Base-by-base conservation (phyloP, 129 eudicot genomes). In the Apium graveolens region DNA sequence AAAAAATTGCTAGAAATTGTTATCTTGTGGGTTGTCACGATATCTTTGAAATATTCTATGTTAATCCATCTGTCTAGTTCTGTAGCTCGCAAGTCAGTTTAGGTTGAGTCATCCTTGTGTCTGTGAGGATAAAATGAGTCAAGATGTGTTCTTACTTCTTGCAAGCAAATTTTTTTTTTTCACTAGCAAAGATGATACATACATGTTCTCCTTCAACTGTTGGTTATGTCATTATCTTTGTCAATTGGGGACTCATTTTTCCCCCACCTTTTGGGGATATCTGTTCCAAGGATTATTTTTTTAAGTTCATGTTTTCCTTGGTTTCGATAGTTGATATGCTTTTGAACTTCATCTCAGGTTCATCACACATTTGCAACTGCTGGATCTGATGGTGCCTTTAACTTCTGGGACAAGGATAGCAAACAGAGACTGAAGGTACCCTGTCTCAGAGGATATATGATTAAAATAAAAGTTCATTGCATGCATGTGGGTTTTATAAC, bases 321-420 rank as follows among this genome's bases (percentile, higher is more conserved):
- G 41, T 70, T 70, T 24, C 2, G 17, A 70, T 70, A 38, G 42
- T 24, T 70, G 74, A 70, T 70, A 21, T 70, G 16, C 75, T 70
- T 46, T 70, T 38, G 17, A 60, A 60, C 41, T 66, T 66, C 55
- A 5, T 75, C 84, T 78, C 86, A 96, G 99, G 83, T 89, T 66
- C 92, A 92, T 79, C 93, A 87, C 27, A 92, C 99, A 43, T 92
- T 96, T 86, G 99, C 97, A 76, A 92, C 99, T 43, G 94, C 95
- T 13, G 99, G 99, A 80, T 96, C 99, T 12, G 99, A 95, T 85
- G 99, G 99, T 51, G 89, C 91, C 66, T 95, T 90, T 79, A 90
- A 88, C 83, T 92, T 92, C 63, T 95, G 99, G 99, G 97, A 95
- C 85, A 95, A 95, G 81, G 99, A 95, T 81, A 95, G 99, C 84